Base-by-base conservation (phyloP, 2,329 filamentous ascomycete species). In the Botrytis hyacinthi region DNA sequence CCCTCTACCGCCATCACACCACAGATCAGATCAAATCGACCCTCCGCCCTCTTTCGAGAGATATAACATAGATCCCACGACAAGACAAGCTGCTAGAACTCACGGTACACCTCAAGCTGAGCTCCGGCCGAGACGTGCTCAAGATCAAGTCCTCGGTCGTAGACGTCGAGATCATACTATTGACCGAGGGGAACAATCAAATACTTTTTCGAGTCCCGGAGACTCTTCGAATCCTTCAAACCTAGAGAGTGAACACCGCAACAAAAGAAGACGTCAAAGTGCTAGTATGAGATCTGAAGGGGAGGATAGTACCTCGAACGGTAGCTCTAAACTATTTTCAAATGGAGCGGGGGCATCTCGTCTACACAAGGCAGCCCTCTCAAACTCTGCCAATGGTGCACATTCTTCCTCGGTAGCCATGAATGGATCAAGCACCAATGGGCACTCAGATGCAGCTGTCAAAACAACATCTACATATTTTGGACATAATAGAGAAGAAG, bases 401-500 rank as follows among this genome's bases (percentile, higher is more conserved):
- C 81, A 84, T 68, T 87, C 87, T 77, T 75, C 84, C 20, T 80
- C 82, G 72, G 81, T 82, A 73, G 81, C 85, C 32, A 81, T 86
- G 69, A 92, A 92, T 79, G 89, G 90, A 51, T 82, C 85, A 26
- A 77, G 70, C 73, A 78, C 76, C 75, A 81, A 81, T 73, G 79
- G 79, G 2, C 78, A 80, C 67, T 76, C 74, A 12, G 66, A 40
- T 40, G 51, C 69, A 40, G 69, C 62, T 74, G 70, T 51, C 70
- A 79, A 80, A 73, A 66, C 73, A 29, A 73, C 66, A 59, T 72
- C 76, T 62, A 83, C 81, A 42, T 98, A 97, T 82, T 92, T 90
- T 80, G 95, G 94, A 29, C 95, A 98, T 81, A 90, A 96, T 80
- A 90, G 94, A 81, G 94, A 97, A 85, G 95, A 99, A 84, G 92